These are phyloP conservation scores for Microbotryum lychnidis-dioicae DNA, from an alignment of 1,284 basidiomycete genomes.

Conservation along the genomic window DNA sequence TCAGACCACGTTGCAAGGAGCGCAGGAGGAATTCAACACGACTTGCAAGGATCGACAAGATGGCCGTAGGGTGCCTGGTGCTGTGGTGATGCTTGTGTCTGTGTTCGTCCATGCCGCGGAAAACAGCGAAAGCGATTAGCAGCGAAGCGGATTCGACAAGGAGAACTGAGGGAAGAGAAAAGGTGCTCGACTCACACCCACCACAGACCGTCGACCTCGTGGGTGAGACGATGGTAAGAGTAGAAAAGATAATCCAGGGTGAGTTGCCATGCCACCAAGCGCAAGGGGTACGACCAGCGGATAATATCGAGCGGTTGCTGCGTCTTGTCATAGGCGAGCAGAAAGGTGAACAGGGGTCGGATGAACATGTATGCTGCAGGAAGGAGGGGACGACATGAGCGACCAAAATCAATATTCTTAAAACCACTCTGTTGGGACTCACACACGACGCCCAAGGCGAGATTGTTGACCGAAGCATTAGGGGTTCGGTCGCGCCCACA, in stretches of 20 bases:
- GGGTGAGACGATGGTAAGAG: not conserved
- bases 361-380: not conserved
- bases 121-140: too few relatives aligned
- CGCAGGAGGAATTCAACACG: too few relatives aligned
- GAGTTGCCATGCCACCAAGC: not conserved
- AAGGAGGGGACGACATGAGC: too few relatives aligned
- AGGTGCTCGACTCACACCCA: constrained; percentile 1
- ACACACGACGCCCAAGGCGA: too few relatives aligned
- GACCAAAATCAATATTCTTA: too few relatives aligned
- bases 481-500: constrained; percentile 19
- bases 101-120: too few relatives aligned
- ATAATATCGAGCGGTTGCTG: not conserved
- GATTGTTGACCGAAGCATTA: not conserved
- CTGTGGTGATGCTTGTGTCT: too few relatives aligned
- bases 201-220: constrained; percentile 7
- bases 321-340: not conserved
- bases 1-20: too few relatives aligned
- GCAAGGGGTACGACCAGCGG: not conserved
- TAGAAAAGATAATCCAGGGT: constrained; percentile 3
- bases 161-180: not conserved
- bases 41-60: constrained; percentile 1
- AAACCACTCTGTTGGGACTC: too few relatives aligned
- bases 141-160: too few relatives aligned
- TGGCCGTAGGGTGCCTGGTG: not conserved
- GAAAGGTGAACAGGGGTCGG: not conserved